Evolutionary conservation across 2,329 filamentous ascomycete species (phyloP).

Genomic region (Scortechinia acanthostroma): DNA sequence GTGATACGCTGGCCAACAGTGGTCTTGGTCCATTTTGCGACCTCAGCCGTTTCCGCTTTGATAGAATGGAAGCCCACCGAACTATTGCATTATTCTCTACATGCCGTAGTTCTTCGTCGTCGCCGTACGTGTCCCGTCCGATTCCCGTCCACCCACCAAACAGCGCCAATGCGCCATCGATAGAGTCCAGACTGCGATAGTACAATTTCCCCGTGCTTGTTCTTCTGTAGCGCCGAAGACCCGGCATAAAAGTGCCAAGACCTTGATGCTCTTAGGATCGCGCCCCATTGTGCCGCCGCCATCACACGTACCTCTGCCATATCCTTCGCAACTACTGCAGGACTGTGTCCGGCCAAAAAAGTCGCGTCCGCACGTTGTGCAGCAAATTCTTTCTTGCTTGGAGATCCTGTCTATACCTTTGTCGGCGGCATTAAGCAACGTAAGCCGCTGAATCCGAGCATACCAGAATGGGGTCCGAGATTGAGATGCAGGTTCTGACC

Average conservation of each 20-base stretch:
- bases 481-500: slow-evolving; percentile 42
- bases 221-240: slow-evolving; percentile 60
- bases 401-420: slow-evolving; percentile 27
- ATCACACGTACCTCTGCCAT: slow-evolving; percentile 55
- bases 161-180: slow-evolving; percentile 58
- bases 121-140: slow-evolving; percentile 28
- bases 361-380: slow-evolving; percentile 67
- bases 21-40: slow-evolving; percentile 66
- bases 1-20: slow-evolving; percentile 63
- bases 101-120: slow-evolving; percentile 26
- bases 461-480: background rate
- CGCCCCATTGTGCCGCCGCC: slow-evolving; percentile 43
- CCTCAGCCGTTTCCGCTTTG: slow-evolving; percentile 42
- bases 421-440: slow-evolving; percentile 29
- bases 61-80: slow-evolving; percentile 20
- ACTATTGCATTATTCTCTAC: slow-evolving; percentile 30
- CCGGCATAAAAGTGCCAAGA: slow-evolving; percentile 58
- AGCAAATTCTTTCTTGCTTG: slow-evolving; percentile 57
- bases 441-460: too few relatives aligned
- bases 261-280: slow-evolving; percentile 55
- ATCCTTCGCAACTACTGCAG: slow-evolving; percentile 49
- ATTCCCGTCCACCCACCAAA: slow-evolving; percentile 71
- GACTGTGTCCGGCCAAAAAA: slow-evolving; percentile 61
- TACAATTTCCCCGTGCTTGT: slow-evolving; percentile 59
- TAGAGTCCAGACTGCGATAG: slow-evolving; percentile 48